Evolutionary conservation across 163 green algal genomes (phyloP).

Genomic region (Chlamydomonas reinhardtii): DNA sequence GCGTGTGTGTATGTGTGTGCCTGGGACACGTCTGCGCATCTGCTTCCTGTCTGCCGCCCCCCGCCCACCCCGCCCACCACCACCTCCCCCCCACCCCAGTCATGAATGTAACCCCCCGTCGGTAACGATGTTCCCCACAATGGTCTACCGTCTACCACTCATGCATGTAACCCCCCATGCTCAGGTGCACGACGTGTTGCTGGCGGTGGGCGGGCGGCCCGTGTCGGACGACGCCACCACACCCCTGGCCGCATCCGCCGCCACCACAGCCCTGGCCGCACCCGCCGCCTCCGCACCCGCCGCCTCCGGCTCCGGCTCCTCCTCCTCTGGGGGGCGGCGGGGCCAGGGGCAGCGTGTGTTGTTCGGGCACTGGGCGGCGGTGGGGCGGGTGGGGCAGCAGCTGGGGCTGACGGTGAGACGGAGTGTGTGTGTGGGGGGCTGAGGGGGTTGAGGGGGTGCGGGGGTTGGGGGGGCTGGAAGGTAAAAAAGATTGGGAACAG

Average conservation of each 20-base stretch:
- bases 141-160: not conserved
- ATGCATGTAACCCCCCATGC: not conserved
- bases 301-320: no score
- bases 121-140: no score
- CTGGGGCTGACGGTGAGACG: slow-evolving; percentile 7
- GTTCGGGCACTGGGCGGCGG: slow-evolving; percentile 46
- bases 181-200: slow-evolving; percentile 46
- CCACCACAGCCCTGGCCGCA: no score
- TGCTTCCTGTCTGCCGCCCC: no score
- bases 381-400: not conserved
- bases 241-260: not conserved
- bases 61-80: no score
- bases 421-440: not conserved
- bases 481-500: no score
- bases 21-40: no score
- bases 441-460: not conserved
- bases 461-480: not conserved
- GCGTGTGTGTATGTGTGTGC: no score
- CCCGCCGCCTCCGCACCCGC: not conserved
- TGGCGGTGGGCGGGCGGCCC: slow-evolving; percentile 31
- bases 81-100: no score
- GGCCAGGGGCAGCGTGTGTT: slow-evolving; percentile 30
- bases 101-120: no score
- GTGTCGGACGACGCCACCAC: slow-evolving; percentile 32
- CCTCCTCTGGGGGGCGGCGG: not conserved